Evolutionary conservation across 352 stramenopile genomes (phyloP).

Genomic region (Globisporangium viniferum): DNA sequence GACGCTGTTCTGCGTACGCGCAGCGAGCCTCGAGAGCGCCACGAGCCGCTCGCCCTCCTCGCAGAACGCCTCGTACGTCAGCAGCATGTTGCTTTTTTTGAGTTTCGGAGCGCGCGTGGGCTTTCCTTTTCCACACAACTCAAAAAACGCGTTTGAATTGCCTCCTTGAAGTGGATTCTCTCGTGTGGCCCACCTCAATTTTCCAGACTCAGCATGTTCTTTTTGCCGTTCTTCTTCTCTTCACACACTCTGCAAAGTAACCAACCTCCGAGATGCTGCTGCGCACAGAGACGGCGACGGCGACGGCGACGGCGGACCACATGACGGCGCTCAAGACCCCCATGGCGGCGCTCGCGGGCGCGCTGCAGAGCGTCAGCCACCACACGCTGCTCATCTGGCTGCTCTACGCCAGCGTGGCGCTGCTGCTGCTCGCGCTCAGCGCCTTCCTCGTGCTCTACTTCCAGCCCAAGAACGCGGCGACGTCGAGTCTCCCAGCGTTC

Average conservation of each 20-base stretch:
- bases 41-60: constrained; percentile 42
- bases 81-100: constrained; percentile 19
- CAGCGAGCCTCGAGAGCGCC: constrained; percentile 30
- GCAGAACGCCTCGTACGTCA: constrained; percentile 55
- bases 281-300: constrained; percentile 8
- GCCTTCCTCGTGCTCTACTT: constrained; percentile 54
- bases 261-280: constrained; percentile 14
- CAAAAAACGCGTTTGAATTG: no score
- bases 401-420: constrained; percentile 58
- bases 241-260: not conserved
- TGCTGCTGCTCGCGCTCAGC: constrained; percentile 57
- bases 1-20: constrained; percentile 6
- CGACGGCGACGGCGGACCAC: not conserved
- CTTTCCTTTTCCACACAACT: not conserved
- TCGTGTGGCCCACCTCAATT: not conserved
- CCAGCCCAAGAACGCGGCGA: constrained; percentile 52
- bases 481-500: constrained; percentile 51
- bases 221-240: constrained; percentile 1
- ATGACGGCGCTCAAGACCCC: constrained; percentile 11
- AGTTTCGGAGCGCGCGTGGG: not conserved
- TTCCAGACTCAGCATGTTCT: not conserved
- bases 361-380: constrained; percentile 26
- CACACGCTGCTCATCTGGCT: constrained; percentile 50
- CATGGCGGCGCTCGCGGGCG: not conserved
- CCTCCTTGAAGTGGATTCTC: constrained; percentile 11